Base-by-base conservation (phyloP, 1,284 basidiomycete species). In the Dichomitus squalens region DNA sequence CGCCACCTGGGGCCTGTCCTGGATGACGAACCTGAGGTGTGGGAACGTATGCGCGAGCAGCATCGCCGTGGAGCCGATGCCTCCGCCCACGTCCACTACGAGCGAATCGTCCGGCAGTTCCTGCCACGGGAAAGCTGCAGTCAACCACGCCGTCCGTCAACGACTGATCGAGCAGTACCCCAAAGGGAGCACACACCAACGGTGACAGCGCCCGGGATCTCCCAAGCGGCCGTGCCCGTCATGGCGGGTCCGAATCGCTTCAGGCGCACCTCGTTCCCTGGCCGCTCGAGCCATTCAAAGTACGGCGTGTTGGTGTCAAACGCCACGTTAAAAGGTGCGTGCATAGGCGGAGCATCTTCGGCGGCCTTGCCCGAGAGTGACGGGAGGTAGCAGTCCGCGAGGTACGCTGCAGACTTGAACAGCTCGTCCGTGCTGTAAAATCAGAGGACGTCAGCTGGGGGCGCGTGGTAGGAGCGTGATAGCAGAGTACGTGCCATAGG, bases 51-150 rank as follows among this genome's bases (percentile, higher is more conserved):
- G 79, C 18, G 84, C 86, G 20, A 92, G 79, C 40, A 83, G 61
- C 81, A 91, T 84, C 20, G 79, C 83, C 0, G 86, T 85, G n/a
- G 84, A 85, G 8, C 89, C 90, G 41, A 89, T 87, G 0, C 89
- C 88, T 7, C 88, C 88, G 0, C 89, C 89, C 1, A 92, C 88
- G 62, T 92, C 89, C 3, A 92, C 85, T 7, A 82, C 71, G 39
- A 64, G 38, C 7, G 84, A 82, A 2, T 80, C 80, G n/a, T 67
- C 72, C 2, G 79, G 77, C 18, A 91, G 75, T 5, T 78, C 74
- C 16, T 75, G 70, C 84, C 88, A 90, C 57, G 85, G 82, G 64
- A 88, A 88, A 6, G 79, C 87, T 88, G 60, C 27, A 23, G 9
- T 1, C 2, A 8, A n/a, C 33, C 7, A 33, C 20, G 18, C 4